Evolutionary conservation across 225 moss, liverwort and hornwort species (phyloP).

Genomic region (Sphagnum tenellum): DNA sequence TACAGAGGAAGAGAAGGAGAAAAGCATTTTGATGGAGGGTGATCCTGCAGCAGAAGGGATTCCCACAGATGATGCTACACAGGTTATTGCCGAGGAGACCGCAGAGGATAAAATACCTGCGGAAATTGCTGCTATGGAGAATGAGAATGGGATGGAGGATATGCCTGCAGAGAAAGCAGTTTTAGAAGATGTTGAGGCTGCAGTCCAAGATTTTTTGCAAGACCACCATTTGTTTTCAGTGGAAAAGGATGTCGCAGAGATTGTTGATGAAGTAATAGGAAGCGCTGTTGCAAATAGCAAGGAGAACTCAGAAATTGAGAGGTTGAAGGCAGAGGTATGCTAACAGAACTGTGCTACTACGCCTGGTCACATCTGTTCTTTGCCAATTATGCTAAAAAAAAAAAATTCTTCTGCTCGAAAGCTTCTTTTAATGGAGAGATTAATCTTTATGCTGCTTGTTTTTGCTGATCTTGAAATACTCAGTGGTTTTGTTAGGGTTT

Average conservation of each 20-base stretch:
- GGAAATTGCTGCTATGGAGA: conserved; percentile 5
- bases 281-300: conserved; percentile 10
- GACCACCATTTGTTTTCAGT: conserved; percentile 14
- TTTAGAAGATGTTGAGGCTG: conserved; percentile 1
- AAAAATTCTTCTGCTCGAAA: too few species aligned
- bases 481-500: background rate
- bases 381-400: too few species aligned
- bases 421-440: too few species aligned
- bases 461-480: background rate
- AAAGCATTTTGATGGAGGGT: too few species aligned
- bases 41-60: too few species aligned
- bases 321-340: conserved; percentile 36
- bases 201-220: conserved; percentile 25
- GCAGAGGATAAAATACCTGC: background rate
- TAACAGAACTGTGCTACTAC: background rate
- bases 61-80: too few species aligned
- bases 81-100: too few species aligned
- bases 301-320: conserved; percentile 26
- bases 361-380: background rate
- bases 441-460: background rate
- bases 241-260: conserved; percentile 17
- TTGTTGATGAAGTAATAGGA: conserved; percentile 28
- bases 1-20: conserved; percentile 12
- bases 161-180: too few species aligned
- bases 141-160: conserved; percentile 2